These are phyloP conservation scores for Sporisorium reilianum DNA, from an alignment of 1,284 basidiomycete species.

Conservation along the genomic window DNA sequence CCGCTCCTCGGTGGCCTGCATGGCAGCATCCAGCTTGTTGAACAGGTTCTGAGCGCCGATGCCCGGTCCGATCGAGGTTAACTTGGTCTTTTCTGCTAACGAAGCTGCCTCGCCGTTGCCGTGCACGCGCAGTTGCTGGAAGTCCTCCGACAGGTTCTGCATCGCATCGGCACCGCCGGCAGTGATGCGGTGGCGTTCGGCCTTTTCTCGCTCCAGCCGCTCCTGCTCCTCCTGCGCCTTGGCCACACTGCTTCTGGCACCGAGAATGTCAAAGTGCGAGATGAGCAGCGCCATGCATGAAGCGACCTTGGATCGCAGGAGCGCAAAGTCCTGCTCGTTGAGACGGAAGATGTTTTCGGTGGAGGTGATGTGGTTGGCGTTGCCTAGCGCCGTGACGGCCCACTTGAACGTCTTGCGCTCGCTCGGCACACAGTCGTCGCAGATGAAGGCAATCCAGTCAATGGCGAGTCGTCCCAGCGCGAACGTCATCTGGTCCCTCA, in stretches of 20 bases:
- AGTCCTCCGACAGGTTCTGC: constrained; percentile 40
- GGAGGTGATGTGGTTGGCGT: constrained; percentile 88
- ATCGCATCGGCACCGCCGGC: constrained; percentile 39
- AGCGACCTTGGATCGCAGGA: constrained; percentile 90
- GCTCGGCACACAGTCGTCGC: constrained; percentile 95
- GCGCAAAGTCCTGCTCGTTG: constrained; percentile 81
- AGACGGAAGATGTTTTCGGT: constrained; percentile 87
- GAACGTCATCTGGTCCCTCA: constrained; percentile 63
- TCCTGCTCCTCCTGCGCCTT: constrained; percentile 66
- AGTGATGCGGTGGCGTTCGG: constrained; percentile 50
- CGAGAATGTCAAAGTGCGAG: constrained; percentile 91
- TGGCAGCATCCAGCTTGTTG: constrained; percentile 56
- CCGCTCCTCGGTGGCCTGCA: constrained; percentile 62
- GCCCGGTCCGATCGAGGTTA: constrained; percentile 31
- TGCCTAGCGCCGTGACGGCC: constrained; percentile 96
- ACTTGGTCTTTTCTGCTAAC: constrained; percentile 70
- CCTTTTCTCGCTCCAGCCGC: constrained; percentile 58
- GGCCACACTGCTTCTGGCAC: constrained; percentile 64
- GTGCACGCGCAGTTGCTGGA: constrained; percentile 31
- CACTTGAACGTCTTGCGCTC: constrained; percentile 98
- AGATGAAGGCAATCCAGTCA: constrained; percentile 95
- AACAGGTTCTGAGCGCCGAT: constrained; percentile 46
- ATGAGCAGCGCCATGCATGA: constrained; percentile 96
- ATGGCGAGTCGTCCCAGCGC: constrained; percentile 63
- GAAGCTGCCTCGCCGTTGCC: constrained; percentile 71